Evolutionary conservation across 2,329 filamentous ascomycete genomes (phyloP), one percentile per base, ranked within the genome.

Genomic region (Xylariaceae sp.): DNA sequence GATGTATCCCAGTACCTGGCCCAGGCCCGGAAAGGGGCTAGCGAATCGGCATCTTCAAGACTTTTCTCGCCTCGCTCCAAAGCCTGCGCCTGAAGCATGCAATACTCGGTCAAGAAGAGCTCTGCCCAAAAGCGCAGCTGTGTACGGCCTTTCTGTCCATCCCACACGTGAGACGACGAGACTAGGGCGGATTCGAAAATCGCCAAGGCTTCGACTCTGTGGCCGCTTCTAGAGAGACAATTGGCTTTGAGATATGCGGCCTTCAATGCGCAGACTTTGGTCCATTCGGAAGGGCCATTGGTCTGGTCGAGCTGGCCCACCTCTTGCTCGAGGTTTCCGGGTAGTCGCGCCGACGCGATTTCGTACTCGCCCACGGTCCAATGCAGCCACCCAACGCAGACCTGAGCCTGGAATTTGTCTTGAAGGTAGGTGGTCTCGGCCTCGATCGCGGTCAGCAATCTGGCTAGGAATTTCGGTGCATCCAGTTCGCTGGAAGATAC

Each of bases 381-480:
- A 52, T 93, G 78, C 49, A 94, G 68, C 83, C 88, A 93, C 35
- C 80, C 88, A 28, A 90, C 59, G 57, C 86, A 92, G 32, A 92
- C 79, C 40, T 77, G 80, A 19, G 87, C 89, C 59, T 94, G 87
- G 46, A 90, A 81, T 34, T 61, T 67, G 46, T 82, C 77, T 53
- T 80, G 71, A 10, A 59, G 56, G 43, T 68, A 60, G 6, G 52
- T 53, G 5, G 64, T 60, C 48, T 80, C 79, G 33, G 67, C 65
- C 5, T 79, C 75, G 45, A 83, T 74, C 12, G 69, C 73, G 26
- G 64, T 56, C 33, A 70, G 52, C 3, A 82, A 64, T 42, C 66
- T 67, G 2, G 73, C 67, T 14, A 74, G 52, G 14, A 67, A 59
- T 32, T 52, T 55, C 5, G 60, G 53, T 16, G 65, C 51, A 31